Base-by-base conservation (phyloP, 164 flowering plant species). In the Berberis vulgaris region DNA sequence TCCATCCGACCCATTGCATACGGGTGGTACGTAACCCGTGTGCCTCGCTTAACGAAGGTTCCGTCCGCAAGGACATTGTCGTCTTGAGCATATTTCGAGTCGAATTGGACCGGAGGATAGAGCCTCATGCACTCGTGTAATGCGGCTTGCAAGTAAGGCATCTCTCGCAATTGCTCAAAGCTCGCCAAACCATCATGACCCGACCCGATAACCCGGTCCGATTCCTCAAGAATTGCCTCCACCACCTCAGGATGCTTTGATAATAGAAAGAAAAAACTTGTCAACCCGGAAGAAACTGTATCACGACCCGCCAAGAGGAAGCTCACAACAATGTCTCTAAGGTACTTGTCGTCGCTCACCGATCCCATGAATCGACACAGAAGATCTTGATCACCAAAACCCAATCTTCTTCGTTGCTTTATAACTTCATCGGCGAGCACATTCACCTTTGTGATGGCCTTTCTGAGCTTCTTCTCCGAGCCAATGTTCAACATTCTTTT, bases 1-100 rank as follows among this genome's bases (percentile, higher is more conserved):
- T 84, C 87, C 89, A 92, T 86, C 71, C 98, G 78, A 41, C 98
- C 98, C 96, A 92, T 92, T 0, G 98, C 98, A 58, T 88, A 92
- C 7, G 87, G 84, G 60, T 92, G 98, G 70, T 86, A 92, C 0
- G 96, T 85, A 0, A 92, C 98, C 61, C 90, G 73, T 0, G 84
- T 81, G 3, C 94, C 96, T 54, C 66, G 78, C 41, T 11, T 54
- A 0, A 92, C 85, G 41, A 73, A 71, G 0, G 90, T 86, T 0
- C 91, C 86, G 45, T 89, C 96, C 0, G 97, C 94, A 3, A 92
- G 65, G 2, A 84, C 66, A 49, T 92, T 96, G 45, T 86, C 90
- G 5, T 78, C 78, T 41, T 40, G 56, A 2, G 82, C 71, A 39
- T 74, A 85, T 64, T 88, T 92, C 0, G 97, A 88, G 56, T 92